A percentile compares a stretch with the other conserved stretches of the same genome.
These are phyloP conservation scores for Arachnomyces sp. DNA, from an alignment of 2,329 filamentous ascomycete species.

Conservation along the genomic window DNA sequence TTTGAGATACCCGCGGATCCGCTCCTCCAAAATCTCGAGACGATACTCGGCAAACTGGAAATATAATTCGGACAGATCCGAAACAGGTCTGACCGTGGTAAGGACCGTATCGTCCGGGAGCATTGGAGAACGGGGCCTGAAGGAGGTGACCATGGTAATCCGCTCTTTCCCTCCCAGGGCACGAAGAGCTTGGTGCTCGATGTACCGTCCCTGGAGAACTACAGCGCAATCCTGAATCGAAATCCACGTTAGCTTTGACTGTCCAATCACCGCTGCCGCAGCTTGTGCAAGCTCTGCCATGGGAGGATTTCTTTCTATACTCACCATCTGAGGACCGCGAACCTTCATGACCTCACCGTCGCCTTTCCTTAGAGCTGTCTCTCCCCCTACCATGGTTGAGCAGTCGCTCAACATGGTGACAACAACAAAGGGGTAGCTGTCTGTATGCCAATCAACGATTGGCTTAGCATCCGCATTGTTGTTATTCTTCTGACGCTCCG, in stretches of 20 bases:
- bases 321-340: slow-evolving; percentile 52
- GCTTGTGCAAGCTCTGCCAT: slow-evolving; percentile 3
- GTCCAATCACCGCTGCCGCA: background rate
- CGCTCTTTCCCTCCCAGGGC: slow-evolving; percentile 52
- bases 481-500: slow-evolving; percentile 38
- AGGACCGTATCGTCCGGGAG: slow-evolving; percentile 54
- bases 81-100: slow-evolving; percentile 51
- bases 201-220: slow-evolving; percentile 59
- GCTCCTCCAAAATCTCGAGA: slow-evolving; percentile 54
- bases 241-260: background rate
- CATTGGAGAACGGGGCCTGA: slow-evolving; percentile 49
- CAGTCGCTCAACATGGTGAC: slow-evolving; percentile 61
- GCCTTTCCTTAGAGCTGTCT: slow-evolving; percentile 52
- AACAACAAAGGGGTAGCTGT: slow-evolving; percentile 61
- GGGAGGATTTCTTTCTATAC: slow-evolving; percentile 12
- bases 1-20: slow-evolving; percentile 41
- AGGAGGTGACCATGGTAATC: slow-evolving; percentile 59
- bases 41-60: slow-evolving; percentile 55
- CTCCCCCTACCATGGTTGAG: slow-evolving; percentile 54
- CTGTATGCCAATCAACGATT: slow-evolving; percentile 55
- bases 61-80: slow-evolving; percentile 51
- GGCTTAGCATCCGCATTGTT: slow-evolving; percentile 44
- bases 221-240: slow-evolving; percentile 50
- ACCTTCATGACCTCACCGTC: slow-evolving; percentile 50
- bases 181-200: slow-evolving; percentile 55